Evolutionary conservation across 2,329 filamentous ascomycete genomes (phyloP), one percentile per base, ranked within the genome.

Genomic region (Coniochaeta sp.): DNA sequence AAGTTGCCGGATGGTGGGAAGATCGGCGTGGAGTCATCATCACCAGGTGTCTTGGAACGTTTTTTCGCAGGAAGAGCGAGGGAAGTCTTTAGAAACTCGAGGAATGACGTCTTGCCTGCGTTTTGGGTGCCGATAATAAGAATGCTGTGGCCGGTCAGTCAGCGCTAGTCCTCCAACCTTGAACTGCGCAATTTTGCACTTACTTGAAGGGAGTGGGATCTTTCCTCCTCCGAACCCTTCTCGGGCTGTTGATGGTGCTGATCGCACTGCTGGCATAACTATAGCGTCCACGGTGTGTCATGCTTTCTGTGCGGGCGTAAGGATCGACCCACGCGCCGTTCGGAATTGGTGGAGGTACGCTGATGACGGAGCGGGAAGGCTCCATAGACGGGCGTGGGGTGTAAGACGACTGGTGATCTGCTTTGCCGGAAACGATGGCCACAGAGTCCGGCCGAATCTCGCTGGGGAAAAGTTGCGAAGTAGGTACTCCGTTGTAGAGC

Each of bases 151-250:
- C 12, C 34, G 36, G 52, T 60, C 19, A n/a, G 26, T 52, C 19
- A 60, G 34, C 24, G 43, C 28, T 11, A 57, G 3, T 28, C 14
- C 60, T 12, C 19, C 56, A 54, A 9, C 24, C 8, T 36, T 57
- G 40, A 17, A 24, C 17, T 36, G 24, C 34, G 40, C 19, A 56
- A 7, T 12, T 52, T 36, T 19, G 19, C 26, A 84, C 92, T 84
- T 80, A 98, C 93, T 99, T 99, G 84, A 98, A 96, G 0, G 95
- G 92, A 12, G 93, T 97, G 9, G 95, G 95, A 71, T 99, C 95
- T 81, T 96, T 98, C 78, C 95, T 88, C 79, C 93, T 89, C 68
- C 95, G 88, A 66, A 98, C 88, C 71, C 93, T 87, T 66, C 95
- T 87, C 64, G 95, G 93, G 74, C 89, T 96, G 79, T 96, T 96